A percentile compares a stretch with the other conserved stretches of the same genome.
These are phyloP conservation scores for Millerozyma acaciae DNA, from an alignment of 805 yeast genomes.

Conservation along the genomic window DNA sequence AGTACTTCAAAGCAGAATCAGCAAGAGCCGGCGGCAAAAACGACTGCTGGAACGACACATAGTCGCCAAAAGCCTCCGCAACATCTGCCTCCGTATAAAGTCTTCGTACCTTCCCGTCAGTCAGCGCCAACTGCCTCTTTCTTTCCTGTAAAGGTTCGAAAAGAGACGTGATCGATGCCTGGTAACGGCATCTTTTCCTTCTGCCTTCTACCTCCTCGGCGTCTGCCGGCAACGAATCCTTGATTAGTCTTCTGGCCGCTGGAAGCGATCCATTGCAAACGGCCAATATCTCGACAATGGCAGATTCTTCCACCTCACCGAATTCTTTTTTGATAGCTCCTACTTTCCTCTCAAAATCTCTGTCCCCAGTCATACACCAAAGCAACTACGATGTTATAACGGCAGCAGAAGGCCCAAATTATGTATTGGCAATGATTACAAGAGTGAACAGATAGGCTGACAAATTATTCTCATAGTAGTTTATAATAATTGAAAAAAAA, in stretches of 20 bases:
- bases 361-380: too few relatives aligned
- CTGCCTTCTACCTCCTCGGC: constrained; percentile 5
- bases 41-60: constrained; percentile 45
- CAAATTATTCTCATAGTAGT: too few relatives aligned
- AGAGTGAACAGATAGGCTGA: too few relatives aligned
- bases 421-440: too few relatives aligned
- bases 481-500: too few relatives aligned
- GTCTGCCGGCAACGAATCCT: constrained; percentile 25
- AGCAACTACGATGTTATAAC: too few relatives aligned
- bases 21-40: constrained; percentile 53
- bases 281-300: constrained; percentile 48
- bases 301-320: constrained; percentile 40
- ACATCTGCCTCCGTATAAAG: constrained; percentile 51
- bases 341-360: constrained; percentile 34
- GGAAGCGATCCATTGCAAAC: constrained; percentile 52
- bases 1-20: constrained; percentile 36
- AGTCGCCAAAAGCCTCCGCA: constrained; percentile 42
- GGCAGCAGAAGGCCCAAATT: too few relatives aligned
- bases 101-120: constrained; percentile 23
- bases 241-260: constrained; percentile 37
- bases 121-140: neutral
- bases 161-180: constrained; percentile 11
- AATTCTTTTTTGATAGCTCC: constrained; percentile 29
- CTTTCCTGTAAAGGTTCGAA: constrained; percentile 3
- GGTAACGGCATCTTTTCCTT: constrained; percentile 12